phyloP scores from a whole-genome alignment of 768 basidiomycete genomes.

The Calocera viscosa region DNA sequence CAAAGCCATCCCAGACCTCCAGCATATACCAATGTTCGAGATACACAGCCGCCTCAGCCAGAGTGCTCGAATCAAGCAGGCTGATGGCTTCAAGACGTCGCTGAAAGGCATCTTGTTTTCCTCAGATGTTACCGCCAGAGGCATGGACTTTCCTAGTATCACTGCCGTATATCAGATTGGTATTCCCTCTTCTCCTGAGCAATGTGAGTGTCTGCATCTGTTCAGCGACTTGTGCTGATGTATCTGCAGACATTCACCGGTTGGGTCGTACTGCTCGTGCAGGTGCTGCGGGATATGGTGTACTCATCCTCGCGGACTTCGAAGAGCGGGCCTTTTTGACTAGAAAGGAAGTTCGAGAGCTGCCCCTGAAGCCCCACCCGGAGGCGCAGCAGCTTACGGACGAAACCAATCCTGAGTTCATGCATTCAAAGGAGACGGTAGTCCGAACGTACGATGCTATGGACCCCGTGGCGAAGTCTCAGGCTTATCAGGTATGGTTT shows the following conservation, averaged over 20 bases:
- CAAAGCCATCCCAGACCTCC: slow-evolving; percentile 18
- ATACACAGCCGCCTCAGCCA: slow-evolving; percentile 51
- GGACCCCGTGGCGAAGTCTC: slow-evolving; percentile 33
- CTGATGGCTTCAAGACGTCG: slow-evolving; percentile 37
- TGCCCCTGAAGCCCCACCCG: slow-evolving; percentile 32
- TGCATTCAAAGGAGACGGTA: slow-evolving; percentile 17
- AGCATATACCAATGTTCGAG: slow-evolving; percentile 31
- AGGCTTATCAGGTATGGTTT: slow-evolving; percentile 35
- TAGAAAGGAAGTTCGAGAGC: slow-evolving; percentile 29
- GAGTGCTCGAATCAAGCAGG: slow-evolving; percentile 35
- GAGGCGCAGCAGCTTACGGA: slow-evolving; percentile 9
- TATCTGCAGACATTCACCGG: slow-evolving; percentile 28
- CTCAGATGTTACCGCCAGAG: slow-evolving; percentile 50
- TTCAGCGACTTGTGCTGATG: not conserved
- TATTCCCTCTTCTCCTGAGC: slow-evolving; percentile 27
- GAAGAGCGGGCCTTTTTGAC: slow-evolving; percentile 39
- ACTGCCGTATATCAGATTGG: slow-evolving; percentile 45
- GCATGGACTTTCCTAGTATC: slow-evolving; percentile 58
- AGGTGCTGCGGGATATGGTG: slow-evolving; percentile 35
- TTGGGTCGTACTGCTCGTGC: slow-evolving; percentile 35
- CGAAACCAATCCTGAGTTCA: not conserved
- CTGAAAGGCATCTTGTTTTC: slow-evolving; percentile 39
- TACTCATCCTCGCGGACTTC: slow-evolving; percentile 41
- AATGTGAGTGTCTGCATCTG: slow-evolving; percentile 22
- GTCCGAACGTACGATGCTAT: slow-evolving; percentile 20